Conservation (phyloP, 345 rosid genomes). For the Linum lewisii region DNA sequence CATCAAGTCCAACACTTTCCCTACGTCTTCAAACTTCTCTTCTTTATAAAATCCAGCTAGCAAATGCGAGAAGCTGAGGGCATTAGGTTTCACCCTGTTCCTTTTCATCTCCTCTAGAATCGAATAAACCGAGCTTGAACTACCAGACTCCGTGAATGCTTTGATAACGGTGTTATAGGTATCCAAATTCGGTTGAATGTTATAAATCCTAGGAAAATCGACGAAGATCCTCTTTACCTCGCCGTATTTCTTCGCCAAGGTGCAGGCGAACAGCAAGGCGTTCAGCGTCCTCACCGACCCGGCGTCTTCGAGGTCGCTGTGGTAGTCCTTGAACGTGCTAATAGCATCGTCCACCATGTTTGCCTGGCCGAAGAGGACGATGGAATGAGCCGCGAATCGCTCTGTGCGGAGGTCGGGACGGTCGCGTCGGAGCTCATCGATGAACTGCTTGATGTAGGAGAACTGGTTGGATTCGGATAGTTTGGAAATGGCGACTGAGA, state of each 20-base stretch:
- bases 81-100: constrained; percentile 41
- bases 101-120: constrained; percentile 69
- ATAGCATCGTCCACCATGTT: constrained; percentile 59
- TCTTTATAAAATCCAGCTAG: constrained; percentile 64
- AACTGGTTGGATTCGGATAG: constrained; percentile 44
- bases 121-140: constrained; percentile 53
- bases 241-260: constrained; percentile 44
- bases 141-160: constrained; percentile 57
- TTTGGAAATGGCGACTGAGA: constrained; percentile 58
- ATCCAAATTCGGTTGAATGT: constrained; percentile 50
- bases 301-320: constrained; percentile 14
- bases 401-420: constrained; percentile 60
- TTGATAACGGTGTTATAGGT: constrained; percentile 55
- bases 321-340: constrained; percentile 40
- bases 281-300: constrained; percentile 51
- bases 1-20: constrained; percentile 49
- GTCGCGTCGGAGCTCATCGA: constrained; percentile 44
- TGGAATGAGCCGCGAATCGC: constrained; percentile 49
- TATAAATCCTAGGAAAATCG: constrained; percentile 45
- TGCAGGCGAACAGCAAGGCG: constrained; percentile 53
- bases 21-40: constrained; percentile 64
- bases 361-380: constrained; percentile 71
- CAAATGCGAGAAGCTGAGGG: constrained; percentile 38
- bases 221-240: constrained; percentile 54
- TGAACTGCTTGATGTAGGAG: constrained; percentile 33